phyloP scores from a whole-genome alignment of 139 green algal species.

The Limnomonas spitsbergensis region DNA sequence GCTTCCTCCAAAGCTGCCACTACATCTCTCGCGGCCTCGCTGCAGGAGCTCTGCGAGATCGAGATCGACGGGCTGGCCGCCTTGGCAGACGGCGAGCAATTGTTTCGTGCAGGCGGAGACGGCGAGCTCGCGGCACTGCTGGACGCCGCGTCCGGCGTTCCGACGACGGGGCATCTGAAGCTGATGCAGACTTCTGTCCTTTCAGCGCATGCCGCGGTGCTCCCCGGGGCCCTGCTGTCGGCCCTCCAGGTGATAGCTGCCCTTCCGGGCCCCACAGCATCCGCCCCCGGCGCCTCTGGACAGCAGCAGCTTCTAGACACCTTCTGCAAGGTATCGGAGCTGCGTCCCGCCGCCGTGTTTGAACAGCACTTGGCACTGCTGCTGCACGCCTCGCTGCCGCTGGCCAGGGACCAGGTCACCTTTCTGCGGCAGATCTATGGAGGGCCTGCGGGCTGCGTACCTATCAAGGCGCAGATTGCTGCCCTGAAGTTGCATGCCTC shows the following conservation, averaged over 20 bases:
- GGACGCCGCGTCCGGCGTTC: too few relatives aligned
- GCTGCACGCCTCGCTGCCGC: neutral
- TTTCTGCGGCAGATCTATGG: slow-evolving; percentile 3
- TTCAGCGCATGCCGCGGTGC: neutral
- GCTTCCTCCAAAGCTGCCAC: neutral
- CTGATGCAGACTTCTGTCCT: too few relatives aligned
- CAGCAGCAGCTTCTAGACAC: neutral
- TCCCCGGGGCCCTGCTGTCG: neutral
- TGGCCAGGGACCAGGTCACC: neutral
- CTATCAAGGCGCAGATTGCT: neutral
- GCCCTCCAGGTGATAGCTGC: neutral
- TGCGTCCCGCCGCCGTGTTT: neutral
- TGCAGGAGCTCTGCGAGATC: neutral
- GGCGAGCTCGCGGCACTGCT: too few relatives aligned
- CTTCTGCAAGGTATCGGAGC: neutral
- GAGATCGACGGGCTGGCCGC: neutral
- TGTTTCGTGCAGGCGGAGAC: too few relatives aligned
- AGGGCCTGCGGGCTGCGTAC: neutral
- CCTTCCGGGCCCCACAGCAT: neutral
- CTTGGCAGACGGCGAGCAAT: neutral
- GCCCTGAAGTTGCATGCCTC: neutral
- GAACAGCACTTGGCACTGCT: neutral
- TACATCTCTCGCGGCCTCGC: neutral
- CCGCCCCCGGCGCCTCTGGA: neutral
- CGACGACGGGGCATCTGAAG: too few relatives aligned